Evolutionary conservation across 2,329 filamentous ascomycete species (phyloP).

Genomic region (Penicillium sp.): DNA sequence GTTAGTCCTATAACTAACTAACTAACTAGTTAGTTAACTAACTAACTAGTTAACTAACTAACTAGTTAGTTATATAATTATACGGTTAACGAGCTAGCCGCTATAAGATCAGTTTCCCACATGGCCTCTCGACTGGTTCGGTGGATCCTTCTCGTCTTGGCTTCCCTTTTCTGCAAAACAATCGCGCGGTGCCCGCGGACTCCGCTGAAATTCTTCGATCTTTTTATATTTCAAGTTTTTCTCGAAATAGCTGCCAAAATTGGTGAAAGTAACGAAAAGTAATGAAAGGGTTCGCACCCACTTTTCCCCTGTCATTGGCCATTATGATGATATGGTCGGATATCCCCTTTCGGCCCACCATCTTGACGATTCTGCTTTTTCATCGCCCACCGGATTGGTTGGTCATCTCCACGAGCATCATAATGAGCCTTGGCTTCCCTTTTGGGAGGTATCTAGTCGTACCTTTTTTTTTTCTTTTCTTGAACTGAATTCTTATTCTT

Average conservation of each 20-base stretch:
- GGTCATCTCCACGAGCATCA: not conserved
- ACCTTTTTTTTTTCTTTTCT: not conserved
- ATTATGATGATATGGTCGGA: not conserved
- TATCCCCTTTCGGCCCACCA: not conserved
- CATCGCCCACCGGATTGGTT: not conserved
- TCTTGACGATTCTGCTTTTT: not conserved
- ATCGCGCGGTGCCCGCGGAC: slow-evolving; percentile 17
- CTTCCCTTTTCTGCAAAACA: slow-evolving; percentile 22
- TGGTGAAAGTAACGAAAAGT: slow-evolving; percentile 7
- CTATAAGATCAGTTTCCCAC: not conserved
- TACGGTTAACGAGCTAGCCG: not conserved
- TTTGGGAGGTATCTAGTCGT: not conserved
- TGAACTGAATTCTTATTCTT: not conserved
- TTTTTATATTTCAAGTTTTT: not conserved
- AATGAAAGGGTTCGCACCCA: not conserved
- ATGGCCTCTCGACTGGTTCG: not conserved
- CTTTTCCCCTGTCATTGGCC: slow-evolving; percentile 1
- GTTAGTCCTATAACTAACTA: too few relatives aligned
- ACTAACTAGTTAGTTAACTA: too few relatives aligned
- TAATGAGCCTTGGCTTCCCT: not conserved
- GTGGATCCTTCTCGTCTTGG: slow-evolving; percentile 21
- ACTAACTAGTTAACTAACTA: too few relatives aligned
- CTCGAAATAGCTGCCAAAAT: slow-evolving; percentile 12
- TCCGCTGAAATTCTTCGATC: not conserved
- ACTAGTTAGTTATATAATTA: too few relatives aligned